Evolutionary conservation across 495 filamentous ascomycete genomes (phyloP).

Genomic region (Lindgomyces ingoldianus): DNA sequence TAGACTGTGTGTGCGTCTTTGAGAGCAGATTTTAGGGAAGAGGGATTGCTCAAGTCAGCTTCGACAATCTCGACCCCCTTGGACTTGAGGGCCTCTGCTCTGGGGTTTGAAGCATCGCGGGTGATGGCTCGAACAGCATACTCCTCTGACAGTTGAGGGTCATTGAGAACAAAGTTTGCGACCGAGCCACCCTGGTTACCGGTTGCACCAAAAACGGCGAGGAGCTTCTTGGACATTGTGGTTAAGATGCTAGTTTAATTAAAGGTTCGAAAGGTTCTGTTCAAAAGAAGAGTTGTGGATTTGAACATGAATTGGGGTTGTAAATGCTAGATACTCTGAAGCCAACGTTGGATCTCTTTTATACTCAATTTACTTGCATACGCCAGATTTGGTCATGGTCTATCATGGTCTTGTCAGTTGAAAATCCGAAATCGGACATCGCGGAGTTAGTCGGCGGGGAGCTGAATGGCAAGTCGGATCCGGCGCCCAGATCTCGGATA

Average conservation of each 20-base stretch:
- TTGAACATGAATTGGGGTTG: not conserved
- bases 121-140: conserved; percentile 45
- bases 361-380: too few relatives aligned
- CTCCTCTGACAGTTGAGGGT: conserved; percentile 13
- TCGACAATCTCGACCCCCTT: conserved; percentile 43
- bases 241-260: not conserved
- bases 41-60: conserved; percentile 55
- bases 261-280: not conserved
- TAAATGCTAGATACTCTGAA: not conserved
- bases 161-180: conserved; percentile 16
- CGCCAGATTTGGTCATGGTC: too few relatives aligned
- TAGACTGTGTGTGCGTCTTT: conserved; percentile 58
- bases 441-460: not conserved
- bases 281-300: not conserved
- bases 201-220: conserved; percentile 42
- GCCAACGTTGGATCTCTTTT: too few relatives aligned
- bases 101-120: conserved; percentile 34
- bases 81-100: conserved; percentile 32
- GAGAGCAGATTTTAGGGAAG: conserved; percentile 54
- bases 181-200: conserved; percentile 37
- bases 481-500: not conserved
- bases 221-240: conserved; percentile 23
- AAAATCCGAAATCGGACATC: not conserved
- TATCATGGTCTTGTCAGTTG: too few relatives aligned
- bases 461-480: not conserved